These are phyloP conservation scores for Santalum album DNA, from an alignment of 164 flowering plant species.

Conservation along the genomic window DNA sequence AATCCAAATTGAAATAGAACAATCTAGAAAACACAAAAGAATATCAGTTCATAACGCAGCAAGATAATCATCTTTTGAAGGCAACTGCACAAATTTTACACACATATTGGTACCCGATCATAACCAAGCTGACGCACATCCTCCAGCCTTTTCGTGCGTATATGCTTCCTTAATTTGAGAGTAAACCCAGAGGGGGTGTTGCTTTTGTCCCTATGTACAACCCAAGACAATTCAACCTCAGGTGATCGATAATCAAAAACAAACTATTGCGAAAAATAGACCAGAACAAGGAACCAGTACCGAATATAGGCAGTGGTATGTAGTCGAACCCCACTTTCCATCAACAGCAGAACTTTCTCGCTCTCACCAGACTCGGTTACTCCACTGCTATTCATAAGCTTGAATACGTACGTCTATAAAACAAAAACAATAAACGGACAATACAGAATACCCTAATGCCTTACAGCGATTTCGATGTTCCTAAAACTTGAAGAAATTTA, in stretches of 20 bases:
- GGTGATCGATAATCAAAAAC: neutral
- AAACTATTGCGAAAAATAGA: too few species aligned
- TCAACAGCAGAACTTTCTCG: slow-evolving; percentile 81
- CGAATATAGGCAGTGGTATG: slow-evolving; percentile 86
- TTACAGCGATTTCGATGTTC: neutral
- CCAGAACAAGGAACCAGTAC: slow-evolving; percentile 17
- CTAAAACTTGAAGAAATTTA: slow-evolving; percentile 8
- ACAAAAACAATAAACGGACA: slow-evolving; percentile 1
- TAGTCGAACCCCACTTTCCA: slow-evolving; percentile 93
- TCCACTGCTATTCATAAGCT: slow-evolving; percentile 95
- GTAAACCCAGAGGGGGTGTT: slow-evolving; percentile 96
- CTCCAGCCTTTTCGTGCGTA: slow-evolving; percentile 90
- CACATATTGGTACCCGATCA: slow-evolving; percentile 62
- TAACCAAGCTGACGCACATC: slow-evolving; percentile 98
- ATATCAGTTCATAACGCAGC: neutral
- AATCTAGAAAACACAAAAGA: slow-evolving; percentile 34
- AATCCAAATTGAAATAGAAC: slow-evolving; percentile 87
- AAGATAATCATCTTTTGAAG: neutral
- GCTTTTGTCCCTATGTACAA: slow-evolving; percentile 66
- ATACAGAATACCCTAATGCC: neutral
- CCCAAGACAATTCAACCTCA: neutral
- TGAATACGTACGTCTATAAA: slow-evolving; percentile 80
- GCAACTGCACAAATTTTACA: neutral
- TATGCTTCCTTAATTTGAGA: slow-evolving; percentile 85
- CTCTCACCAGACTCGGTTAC: slow-evolving; percentile 93